Evolutionary conservation across 129 eudicot species (phyloP).

Genomic region (Glebionis coronaria): DNA sequence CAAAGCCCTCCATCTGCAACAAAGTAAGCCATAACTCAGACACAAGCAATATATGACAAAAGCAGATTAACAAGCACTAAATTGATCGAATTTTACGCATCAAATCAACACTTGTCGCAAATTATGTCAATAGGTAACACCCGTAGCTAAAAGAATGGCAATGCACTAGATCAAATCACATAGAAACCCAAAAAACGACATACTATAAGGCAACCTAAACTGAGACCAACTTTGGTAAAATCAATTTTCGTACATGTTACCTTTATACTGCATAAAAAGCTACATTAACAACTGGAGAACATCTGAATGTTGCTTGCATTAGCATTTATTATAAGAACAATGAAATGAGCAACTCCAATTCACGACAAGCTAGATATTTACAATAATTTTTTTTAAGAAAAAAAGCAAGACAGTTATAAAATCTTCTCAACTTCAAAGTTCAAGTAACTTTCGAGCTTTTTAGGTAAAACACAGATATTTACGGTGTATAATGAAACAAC

Average conservation of each 20-base stretch:
- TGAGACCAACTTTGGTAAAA: neutral
- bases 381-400: neutral
- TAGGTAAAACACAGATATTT: slow-evolving; percentile 7
- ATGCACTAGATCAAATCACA: neutral
- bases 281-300: too few species aligned
- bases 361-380: neutral
- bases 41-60: neutral
- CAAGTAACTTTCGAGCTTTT: too few species aligned
- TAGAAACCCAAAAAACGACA: neutral
- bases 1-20: slow-evolving; percentile 91
- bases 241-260: neutral
- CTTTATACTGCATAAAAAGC: too few species aligned
- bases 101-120: slow-evolving; percentile 3
- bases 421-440: slow-evolving; percentile 5
- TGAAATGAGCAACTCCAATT: too few species aligned
- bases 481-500: too few species aligned
- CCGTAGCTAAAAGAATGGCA: slow-evolving; percentile 1
- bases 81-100: neutral
- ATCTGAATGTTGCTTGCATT: too few species aligned
- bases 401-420: neutral
- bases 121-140: neutral
- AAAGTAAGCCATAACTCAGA: slow-evolving; percentile 1
- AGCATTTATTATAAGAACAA: too few species aligned
- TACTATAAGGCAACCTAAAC: neutral
- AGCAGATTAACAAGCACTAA: slow-evolving; percentile 1